Conservation (phyloP, 306 rosid genomes). For the Rosa chinensis region DNA sequence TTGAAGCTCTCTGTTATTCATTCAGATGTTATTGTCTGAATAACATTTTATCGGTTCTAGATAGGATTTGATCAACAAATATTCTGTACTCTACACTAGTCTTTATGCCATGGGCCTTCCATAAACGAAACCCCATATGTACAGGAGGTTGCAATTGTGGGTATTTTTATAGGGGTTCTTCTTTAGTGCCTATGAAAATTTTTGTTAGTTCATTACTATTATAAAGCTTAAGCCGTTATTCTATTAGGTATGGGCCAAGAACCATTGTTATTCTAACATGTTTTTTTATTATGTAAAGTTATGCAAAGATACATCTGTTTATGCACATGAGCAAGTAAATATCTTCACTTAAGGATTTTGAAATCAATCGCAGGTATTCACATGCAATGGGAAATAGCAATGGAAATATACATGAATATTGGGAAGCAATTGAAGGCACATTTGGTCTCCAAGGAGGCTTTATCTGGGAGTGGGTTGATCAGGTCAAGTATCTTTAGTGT, state of each 20-base stretch:
- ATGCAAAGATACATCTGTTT: slow-evolving; percentile 8
- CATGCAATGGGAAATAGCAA: slow-evolving; percentile 98
- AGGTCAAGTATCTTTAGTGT: slow-evolving; percentile 41
- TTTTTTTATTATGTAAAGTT: background rate
- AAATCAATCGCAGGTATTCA: slow-evolving; percentile 68
- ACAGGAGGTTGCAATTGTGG: too few species aligned
- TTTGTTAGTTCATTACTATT: background rate
- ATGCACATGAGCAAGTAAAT: slow-evolving; percentile 1
- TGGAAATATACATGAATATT: slow-evolving; percentile 80
- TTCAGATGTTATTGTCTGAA: background rate
- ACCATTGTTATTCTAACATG: background rate
- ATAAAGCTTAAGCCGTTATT: background rate
- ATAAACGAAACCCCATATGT: background rate
- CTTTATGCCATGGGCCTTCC: background rate
- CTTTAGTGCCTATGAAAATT: background rate
- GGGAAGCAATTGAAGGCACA: slow-evolving; percentile 93
- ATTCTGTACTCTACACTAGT: background rate
- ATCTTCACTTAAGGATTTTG: slow-evolving; percentile 9
- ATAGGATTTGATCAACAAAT: background rate
- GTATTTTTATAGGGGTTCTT: background rate
- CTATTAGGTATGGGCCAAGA: background rate
- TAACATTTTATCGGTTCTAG: background rate
- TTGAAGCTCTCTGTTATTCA: background rate
- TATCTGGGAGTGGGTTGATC: slow-evolving; percentile 99
- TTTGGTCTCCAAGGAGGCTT: slow-evolving; percentile 99